A percentile compares a stretch with the other conserved stretches of the same genome.
phyloP scores from a whole-genome alignment of 2,329 filamentous ascomycete genomes.

The Lojkania enalia region DNA sequence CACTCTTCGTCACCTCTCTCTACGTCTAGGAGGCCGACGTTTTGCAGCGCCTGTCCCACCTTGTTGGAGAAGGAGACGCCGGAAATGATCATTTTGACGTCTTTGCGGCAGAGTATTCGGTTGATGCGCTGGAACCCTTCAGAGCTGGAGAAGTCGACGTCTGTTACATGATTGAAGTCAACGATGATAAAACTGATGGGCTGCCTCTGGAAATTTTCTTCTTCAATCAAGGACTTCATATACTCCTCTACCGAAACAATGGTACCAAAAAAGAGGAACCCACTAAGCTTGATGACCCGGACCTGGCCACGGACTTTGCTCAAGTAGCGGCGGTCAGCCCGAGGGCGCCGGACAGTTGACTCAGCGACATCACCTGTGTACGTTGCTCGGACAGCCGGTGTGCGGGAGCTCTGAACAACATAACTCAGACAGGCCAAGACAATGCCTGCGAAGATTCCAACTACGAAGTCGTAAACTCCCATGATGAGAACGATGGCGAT shows the following conservation, averaged over 20 bases:
- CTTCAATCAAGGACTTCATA: constrained; percentile 79
- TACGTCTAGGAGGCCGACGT: constrained; percentile 79
- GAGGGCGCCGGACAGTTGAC: constrained; percentile 89
- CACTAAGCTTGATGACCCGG: constrained; percentile 85
- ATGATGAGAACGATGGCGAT: constrained; percentile 90
- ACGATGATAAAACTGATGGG: constrained; percentile 90
- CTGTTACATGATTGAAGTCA: constrained; percentile 86
- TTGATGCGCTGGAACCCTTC: constrained; percentile 95
- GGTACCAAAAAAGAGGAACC: constrained; percentile 97
- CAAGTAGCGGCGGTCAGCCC: constrained; percentile 84
- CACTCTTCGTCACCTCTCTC: constrained; percentile 65
- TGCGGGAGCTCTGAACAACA: constrained; percentile 86
- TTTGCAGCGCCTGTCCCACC: constrained; percentile 76
- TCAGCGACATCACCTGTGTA: constrained; percentile 88
- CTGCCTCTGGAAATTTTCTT: constrained; percentile 73
- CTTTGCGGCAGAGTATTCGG: constrained; percentile 74
- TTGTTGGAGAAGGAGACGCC: constrained; percentile 76
- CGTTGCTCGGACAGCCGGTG: constrained; percentile 85
- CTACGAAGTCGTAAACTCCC: constrained; percentile 95
- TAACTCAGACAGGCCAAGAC: constrained; percentile 88
- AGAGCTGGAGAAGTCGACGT: constrained; percentile 92
- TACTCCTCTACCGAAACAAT: constrained; percentile 93
- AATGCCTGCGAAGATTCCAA: constrained; percentile 90
- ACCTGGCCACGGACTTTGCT: constrained; percentile 85
- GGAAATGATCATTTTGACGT: constrained; percentile 80